Evolutionary conservation across 129 eudicot genomes (phyloP).

Genomic region (Chrysanthemum makinoi): DNA sequence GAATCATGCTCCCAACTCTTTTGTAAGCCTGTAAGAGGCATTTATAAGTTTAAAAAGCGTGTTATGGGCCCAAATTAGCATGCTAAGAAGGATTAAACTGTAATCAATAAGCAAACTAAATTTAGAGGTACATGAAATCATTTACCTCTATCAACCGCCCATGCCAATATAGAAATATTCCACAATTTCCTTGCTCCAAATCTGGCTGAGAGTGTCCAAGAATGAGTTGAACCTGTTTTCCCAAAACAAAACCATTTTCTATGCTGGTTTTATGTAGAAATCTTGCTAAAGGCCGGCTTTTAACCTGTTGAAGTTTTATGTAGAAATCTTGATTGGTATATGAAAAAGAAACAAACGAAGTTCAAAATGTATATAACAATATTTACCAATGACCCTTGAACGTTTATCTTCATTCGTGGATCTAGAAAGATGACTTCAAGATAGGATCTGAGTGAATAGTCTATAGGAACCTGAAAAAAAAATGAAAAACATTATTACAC

Average conservation of each 20-base stretch:
- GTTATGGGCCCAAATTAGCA: too few species aligned
- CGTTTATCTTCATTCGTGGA: constrained; percentile 72
- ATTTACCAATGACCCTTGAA: constrained; percentile 77
- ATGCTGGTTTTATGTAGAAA: constrained; percentile 54
- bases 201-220: constrained; percentile 73
- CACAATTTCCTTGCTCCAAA: constrained; percentile 71
- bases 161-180: constrained; percentile 74
- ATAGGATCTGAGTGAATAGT: constrained; percentile 58
- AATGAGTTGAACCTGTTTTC: constrained; percentile 53
- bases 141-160: constrained; percentile 72
- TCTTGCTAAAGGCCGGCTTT: constrained; percentile 62
- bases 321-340: background rate
- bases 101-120: background rate
- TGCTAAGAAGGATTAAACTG: background rate
- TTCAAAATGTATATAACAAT: background rate
- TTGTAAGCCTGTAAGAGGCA: constrained; percentile 59
- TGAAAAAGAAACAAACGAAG: background rate
- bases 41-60: background rate
- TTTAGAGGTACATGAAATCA: background rate
- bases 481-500: background rate
- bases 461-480: constrained; percentile 55
- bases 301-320: constrained; percentile 40
- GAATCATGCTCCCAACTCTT: constrained; percentile 76
- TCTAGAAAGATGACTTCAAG: constrained; percentile 69
- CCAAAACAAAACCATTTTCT: constrained; percentile 44